phyloP scores from a whole-genome alignment of 2,329 filamentous ascomycete species.

The Claviceps purpurea region DNA sequence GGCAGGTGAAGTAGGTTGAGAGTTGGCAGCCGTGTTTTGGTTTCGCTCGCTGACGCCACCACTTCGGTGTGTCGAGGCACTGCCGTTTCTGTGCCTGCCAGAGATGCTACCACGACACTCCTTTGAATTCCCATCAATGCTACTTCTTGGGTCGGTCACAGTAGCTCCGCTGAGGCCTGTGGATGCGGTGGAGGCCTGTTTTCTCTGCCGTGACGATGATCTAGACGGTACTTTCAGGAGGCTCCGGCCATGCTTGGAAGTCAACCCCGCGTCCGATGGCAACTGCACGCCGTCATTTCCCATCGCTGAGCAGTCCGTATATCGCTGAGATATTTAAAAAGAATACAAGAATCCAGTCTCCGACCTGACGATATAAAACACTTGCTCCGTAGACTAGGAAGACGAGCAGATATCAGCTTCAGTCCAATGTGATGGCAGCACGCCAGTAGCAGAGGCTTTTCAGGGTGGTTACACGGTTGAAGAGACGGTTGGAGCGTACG shows the following conservation, averaged over 20 bases:
- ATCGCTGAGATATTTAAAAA: constrained; percentile 17
- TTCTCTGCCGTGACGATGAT: constrained; percentile 45
- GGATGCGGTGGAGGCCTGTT: constrained; percentile 44
- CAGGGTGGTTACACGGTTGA: background rate
- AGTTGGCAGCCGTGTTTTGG: constrained; percentile 31
- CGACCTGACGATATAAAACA: background rate
- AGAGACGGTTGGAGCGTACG: background rate
- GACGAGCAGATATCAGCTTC: background rate
- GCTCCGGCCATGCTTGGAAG: constrained; percentile 35
- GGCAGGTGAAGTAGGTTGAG: constrained; percentile 38
- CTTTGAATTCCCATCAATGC: constrained; percentile 50
- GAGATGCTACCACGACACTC: constrained; percentile 52
- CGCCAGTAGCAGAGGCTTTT: background rate
- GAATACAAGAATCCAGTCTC: constrained; percentile 6
- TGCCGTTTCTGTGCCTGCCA: constrained; percentile 51
- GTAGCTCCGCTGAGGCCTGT: constrained; percentile 48
- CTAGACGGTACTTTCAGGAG: constrained; percentile 47
- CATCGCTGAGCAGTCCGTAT: constrained; percentile 22
- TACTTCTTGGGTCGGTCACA: constrained; percentile 45
- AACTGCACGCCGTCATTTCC: constrained; percentile 30
- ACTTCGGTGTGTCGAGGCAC: constrained; percentile 51
- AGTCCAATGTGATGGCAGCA: background rate
- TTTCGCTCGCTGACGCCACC: constrained; percentile 39
- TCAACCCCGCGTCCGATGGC: constrained; percentile 27
- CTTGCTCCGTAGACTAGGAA: background rate